Evolutionary conservation across 257 asterid species (phyloP), one percentile per base, ranked within the genome.

Genomic region (Nicotiana benthamiana): DNA sequence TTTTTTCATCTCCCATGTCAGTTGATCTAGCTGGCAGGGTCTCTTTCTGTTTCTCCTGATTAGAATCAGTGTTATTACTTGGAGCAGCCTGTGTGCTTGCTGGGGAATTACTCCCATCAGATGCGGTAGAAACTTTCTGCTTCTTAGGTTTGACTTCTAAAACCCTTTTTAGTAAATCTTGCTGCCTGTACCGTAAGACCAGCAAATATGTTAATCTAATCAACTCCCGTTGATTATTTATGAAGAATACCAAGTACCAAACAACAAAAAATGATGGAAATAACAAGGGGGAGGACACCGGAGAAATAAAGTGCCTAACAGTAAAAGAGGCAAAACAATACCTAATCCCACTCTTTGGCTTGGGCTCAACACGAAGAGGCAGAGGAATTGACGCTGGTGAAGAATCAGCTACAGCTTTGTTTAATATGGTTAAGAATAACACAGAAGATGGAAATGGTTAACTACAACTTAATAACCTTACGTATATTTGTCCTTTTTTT

Each of bases 301-400:
- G 12, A 40, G 76, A 67, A 66, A n/a, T 40, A 32, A 67, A 36
- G 56, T n/a, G 54, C 20, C 18, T 36, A 67, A 12, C 40, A 67
- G 76, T n/a, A 36, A n/a, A 18, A 66, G 62, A 56, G 22, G 75
- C 48, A 66, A 66, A 63, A 28, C 81, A 56, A 36, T 62, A 91
- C 99, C 96, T 95, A 83, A 95, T 95, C 64, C 96, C 97, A 83
- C 98, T 95, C 86, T 95, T 93, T 64, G 96, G 88, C 92, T 93
- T 95, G 81, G 99, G 99, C 85, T 93, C 99, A 82, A 95, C 97
- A 52, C 97, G 94, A 74, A 91, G 97, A 6, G 99, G 93, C 93
- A 92, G 83, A 80, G 99, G 97, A 66, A 93, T 88, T 56, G 96
- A 53, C 54, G 95, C 86, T 11, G 94, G 80, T 79, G 99, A 85